A percentile compares a stretch with the other conserved stretches of the same genome.
Evolutionary conservation across 805 yeast genomes (phyloP).

Genomic region (Yarrowia sp.): DNA sequence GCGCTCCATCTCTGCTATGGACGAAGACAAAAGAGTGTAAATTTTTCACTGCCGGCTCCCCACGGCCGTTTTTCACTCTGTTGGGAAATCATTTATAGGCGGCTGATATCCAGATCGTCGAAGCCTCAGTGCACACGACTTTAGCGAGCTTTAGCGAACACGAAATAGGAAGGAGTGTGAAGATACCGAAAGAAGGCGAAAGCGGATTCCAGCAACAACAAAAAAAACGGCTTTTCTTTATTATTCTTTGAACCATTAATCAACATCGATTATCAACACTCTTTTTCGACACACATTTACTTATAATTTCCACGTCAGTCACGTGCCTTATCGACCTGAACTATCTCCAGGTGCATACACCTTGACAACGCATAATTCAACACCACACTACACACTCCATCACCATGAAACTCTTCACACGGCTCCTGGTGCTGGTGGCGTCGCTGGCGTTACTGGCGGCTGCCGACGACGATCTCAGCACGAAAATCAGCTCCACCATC

Average conservation of each 20-base stretch:
- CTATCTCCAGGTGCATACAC: constrained; percentile 8
- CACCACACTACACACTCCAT: not conserved
- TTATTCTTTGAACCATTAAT: too few relatives aligned
- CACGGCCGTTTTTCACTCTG: not conserved
- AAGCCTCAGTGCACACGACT: not conserved
- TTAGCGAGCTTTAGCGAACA: constrained; percentile 1
- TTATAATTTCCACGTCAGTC: constrained; percentile 1
- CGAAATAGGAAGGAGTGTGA: not conserved
- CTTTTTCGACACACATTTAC: not conserved
- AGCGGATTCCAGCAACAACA: too few relatives aligned
- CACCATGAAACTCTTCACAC: constrained; percentile 16
- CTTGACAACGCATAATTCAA: constrained; percentile 15
- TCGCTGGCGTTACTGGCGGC: constrained; percentile 28
- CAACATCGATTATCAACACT: too few relatives aligned
- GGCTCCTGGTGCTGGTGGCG: constrained; percentile 26
- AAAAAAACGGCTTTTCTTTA: too few relatives aligned
- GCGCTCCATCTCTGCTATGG: not conserved
- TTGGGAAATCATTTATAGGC: constrained; percentile 15
- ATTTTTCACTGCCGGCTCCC: constrained; percentile 1
- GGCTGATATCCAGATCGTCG: not conserved
- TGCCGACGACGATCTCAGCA: constrained; percentile 27
- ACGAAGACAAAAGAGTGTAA: not conserved
- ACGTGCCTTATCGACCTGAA: constrained; percentile 37
- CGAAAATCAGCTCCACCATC: constrained; percentile 52
- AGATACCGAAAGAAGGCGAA: too few relatives aligned